Evolutionary conservation across 208 protist genomes (phyloP), one percentile per base, ranked within the genome.

Genomic region (Leishmania arabica): DNA sequence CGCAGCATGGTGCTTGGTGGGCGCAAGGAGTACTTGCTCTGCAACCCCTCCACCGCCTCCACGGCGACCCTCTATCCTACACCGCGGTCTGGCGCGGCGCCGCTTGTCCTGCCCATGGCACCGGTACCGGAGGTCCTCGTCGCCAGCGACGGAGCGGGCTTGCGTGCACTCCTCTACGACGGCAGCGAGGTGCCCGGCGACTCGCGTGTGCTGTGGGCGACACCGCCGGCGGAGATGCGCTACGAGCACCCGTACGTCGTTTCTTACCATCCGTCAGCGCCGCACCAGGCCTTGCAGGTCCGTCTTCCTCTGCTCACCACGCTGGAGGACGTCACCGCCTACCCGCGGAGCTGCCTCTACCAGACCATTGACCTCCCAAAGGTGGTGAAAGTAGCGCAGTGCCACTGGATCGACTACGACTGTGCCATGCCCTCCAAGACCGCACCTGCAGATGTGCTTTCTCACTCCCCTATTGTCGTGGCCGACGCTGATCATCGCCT

Each of bases 161-260:
- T 85, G 31, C 92, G 91, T 0, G 84, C 86, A 6, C 47, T 86
- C 31, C 84, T 95, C 21, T 87, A 86, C 7, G 91, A 97, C 64
- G 93, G 93, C 60, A 92, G 85, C 53, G 76, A 84, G 21, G 88
- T 92, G 27, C 86, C 90, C 1, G 91, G 87, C 65, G 75, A 81
- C 56, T 64, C 83, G 81, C 60, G 79, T 40, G 60, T 85, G 27
- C 24, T 51, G 37, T 86, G 81, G 71, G 27, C 78, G 45, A 62
- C 77, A n/a, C 68, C 80, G 24, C 85, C 84, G 56, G 54, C 42
- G 42, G 40, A 45, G 34, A 49, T 92, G 72, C 60, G n/a, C 47
- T 96, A 93, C 84, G 77, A 87, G 40, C 83, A 96, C 72, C 92
- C 92, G 0, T 96, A 87, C 73, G 75, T 93, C 6, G 31, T 96